Percentiles rank a stretch among this genome's conserved stretches.
These are phyloP conservation scores for Claviceps sp. DNA, from an alignment of 2,329 filamentous ascomycete genomes.

Conservation along the genomic window DNA sequence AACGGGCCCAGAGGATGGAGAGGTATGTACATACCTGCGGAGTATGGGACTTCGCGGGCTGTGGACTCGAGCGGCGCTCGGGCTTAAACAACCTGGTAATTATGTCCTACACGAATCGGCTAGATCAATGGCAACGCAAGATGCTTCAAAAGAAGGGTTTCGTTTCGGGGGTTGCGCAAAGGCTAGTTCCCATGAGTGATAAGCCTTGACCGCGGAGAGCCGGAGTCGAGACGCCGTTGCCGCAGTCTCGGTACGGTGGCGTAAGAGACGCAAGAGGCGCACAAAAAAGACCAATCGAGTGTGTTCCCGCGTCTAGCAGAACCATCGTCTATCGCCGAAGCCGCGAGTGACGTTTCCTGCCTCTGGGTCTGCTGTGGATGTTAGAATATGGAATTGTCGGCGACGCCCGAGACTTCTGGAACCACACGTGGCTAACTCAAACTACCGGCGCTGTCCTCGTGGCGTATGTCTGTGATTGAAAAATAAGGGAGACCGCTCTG, in stretches of 20 bases:
- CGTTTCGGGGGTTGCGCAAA: conserved; percentile 5
- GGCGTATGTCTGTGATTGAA: neutral
- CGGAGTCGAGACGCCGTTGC: neutral
- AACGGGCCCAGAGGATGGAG: neutral
- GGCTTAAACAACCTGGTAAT: conserved; percentile 6
- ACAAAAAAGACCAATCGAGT: neutral
- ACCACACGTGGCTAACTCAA: neutral
- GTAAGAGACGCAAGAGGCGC: neutral
- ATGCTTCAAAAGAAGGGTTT: conserved; percentile 2
- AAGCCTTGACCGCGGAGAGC: neutral
- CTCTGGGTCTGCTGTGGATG: neutral
- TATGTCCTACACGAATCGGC: conserved; percentile 10
- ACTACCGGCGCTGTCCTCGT: conserved; percentile 1
- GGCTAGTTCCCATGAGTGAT: neutral
- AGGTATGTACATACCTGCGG: too few relatives aligned
- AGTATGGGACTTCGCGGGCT: conserved; percentile 1
- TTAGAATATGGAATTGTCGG: neutral
- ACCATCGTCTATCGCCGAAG: neutral
- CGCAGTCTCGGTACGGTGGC: neutral
- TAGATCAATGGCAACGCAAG: conserved; percentile 7
- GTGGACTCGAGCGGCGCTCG: conserved; percentile 8
- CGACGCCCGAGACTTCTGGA: conserved; percentile 1
- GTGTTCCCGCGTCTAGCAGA: neutral
- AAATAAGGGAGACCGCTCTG: neutral
- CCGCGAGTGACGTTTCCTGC: neutral